Evolutionary conservation across 1,284 basidiomycete species (phyloP).

Genomic region (Cryptococcus maquisensis): DNA sequence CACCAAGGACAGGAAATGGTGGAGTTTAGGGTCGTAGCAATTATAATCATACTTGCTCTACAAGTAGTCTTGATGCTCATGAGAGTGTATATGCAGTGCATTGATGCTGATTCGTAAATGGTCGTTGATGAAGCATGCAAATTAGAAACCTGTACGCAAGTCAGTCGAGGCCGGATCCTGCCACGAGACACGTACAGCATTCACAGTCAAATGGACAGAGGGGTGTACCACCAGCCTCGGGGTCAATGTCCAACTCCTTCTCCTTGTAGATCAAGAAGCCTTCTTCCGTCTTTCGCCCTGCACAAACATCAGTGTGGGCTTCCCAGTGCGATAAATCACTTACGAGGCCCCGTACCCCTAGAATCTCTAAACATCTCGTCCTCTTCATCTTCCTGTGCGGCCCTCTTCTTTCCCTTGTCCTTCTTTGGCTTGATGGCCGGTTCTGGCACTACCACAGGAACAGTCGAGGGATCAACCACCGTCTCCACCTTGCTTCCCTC

Average conservation of each 20-base stretch:
- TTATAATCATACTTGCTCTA: background rate
- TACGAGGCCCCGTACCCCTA: conserved; percentile 66
- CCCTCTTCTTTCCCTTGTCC: conserved; percentile 15
- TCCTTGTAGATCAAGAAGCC: conserved; percentile 81
- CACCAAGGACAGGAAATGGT: conserved; percentile 27
- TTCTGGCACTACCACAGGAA: conserved; percentile 2
- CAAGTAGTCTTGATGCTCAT: background rate
- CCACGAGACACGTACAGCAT: conserved; percentile 61
- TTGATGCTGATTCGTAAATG: background rate
- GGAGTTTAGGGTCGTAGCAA: background rate
- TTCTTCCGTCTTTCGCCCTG: conserved; percentile 78
- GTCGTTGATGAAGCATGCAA: background rate
- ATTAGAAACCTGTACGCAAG: background rate
- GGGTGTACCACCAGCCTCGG: conserved; percentile 67
- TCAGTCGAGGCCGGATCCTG: background rate
- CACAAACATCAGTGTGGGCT: background rate
- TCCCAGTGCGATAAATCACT: conserved; percentile 40
- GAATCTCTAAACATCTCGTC: conserved; percentile 66
- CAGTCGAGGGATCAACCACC: conserved; percentile 28
- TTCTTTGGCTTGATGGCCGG: conserved; percentile 10
- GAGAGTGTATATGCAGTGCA: background rate
- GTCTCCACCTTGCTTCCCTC: conserved; percentile 18
- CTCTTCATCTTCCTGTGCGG: conserved; percentile 44
- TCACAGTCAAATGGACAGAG: conserved; percentile 55
- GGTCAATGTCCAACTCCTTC: conserved; percentile 71